These are phyloP conservation scores for Fusarium nygamai DNA, from an alignment of 2,329 filamentous ascomycete species.

Conservation along the genomic window DNA sequence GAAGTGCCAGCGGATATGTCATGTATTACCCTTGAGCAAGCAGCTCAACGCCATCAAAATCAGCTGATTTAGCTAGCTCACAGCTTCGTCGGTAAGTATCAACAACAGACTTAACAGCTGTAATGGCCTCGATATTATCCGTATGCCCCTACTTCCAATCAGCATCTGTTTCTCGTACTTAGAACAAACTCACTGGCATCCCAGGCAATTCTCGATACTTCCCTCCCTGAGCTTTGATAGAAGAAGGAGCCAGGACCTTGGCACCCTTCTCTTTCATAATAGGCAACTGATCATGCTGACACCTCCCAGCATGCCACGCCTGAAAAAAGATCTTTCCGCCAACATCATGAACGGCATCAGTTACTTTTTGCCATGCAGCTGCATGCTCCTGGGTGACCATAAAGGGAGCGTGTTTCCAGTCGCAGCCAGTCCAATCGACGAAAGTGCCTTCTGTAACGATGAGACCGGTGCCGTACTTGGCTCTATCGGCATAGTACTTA, in stretches of 20 bases:
- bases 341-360: background rate
- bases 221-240: background rate
- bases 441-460: slow-evolving; percentile 5
- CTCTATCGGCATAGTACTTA: slow-evolving; percentile 9
- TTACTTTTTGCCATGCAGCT: background rate
- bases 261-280: background rate
- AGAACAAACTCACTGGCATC: background rate
- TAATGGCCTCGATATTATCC: background rate
- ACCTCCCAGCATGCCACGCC: slow-evolving; percentile 14
- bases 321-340: slow-evolving; percentile 10
- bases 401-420: background rate
- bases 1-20: background rate
- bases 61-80: background rate
- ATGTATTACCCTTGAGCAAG: slow-evolving; percentile 3
- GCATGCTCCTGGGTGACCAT: background rate
- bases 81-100: background rate
- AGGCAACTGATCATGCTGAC: slow-evolving; percentile 10
- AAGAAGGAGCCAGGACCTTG: slow-evolving; percentile 1
- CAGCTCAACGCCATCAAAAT: background rate
- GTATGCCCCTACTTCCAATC: background rate
- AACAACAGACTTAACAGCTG: background rate
- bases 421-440: background rate
- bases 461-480: background rate
- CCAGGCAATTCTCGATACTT: slow-evolving; percentile 5
- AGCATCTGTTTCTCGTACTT: fast-evolving